These are phyloP conservation scores for Phytophthora litchii DNA, from an alignment of 352 stramenopile species.

Conservation along the genomic window DNA sequence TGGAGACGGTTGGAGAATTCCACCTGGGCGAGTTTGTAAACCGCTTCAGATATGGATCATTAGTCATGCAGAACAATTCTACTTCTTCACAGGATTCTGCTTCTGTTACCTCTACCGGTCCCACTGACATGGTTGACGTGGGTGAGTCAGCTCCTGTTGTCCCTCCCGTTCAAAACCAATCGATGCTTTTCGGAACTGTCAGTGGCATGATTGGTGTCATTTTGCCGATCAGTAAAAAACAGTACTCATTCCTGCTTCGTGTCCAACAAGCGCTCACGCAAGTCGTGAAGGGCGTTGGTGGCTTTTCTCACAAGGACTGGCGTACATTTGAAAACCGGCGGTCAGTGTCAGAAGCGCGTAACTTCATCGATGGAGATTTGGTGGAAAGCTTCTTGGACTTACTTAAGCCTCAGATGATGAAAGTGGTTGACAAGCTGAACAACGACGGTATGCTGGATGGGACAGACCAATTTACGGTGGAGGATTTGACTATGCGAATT, in stretches of 20 bases:
- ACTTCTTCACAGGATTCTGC: conserved; percentile 9
- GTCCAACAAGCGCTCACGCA: conserved; percentile 91
- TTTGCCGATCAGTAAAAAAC: conserved; percentile 90
- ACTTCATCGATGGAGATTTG: conserved; percentile 97
- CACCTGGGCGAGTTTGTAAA: conserved; percentile 97
- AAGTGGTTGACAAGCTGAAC: conserved; percentile 94
- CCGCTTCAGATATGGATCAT: conserved; percentile 93
- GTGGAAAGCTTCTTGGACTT: conserved; percentile 96
- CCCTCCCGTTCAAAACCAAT: conserved; percentile 30
- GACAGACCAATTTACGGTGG: conserved; percentile 61
- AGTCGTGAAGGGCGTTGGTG: conserved; percentile 91
- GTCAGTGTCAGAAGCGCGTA: conserved; percentile 80
- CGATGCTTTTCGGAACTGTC: conserved; percentile 95
- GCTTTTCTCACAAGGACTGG: conserved; percentile 93
- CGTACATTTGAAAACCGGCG: conserved; percentile 92
- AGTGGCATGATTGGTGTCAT: conserved; percentile 96
- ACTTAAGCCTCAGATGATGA: conserved; percentile 86
- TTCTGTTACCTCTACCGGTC: neutral
- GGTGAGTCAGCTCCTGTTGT: conserved; percentile 17
- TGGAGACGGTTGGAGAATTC: conserved; percentile 95
- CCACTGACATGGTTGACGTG: conserved; percentile 64
- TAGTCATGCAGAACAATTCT: conserved; percentile 93
- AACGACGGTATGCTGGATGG: conserved; percentile 79
- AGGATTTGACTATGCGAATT: conserved; percentile 70
- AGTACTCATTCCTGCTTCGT: conserved; percentile 92